Conservation (phyloP, 805 yeast species). For the Kluyveromyces lactis region DNA sequence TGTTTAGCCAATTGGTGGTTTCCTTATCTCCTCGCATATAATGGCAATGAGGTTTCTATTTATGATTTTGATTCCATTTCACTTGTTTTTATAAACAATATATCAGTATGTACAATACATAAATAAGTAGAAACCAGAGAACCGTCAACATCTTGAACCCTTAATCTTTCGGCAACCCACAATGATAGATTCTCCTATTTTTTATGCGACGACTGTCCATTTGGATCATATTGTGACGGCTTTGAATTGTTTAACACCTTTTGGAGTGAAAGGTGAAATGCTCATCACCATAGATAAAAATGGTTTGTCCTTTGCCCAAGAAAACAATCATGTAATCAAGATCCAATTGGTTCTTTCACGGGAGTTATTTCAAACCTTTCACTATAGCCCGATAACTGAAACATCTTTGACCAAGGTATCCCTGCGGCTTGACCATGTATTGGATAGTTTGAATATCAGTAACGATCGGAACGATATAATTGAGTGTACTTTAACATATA, state of each 20-base stretch:
- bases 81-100: too few relatives aligned
- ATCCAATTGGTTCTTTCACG: constrained; percentile 29
- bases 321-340: constrained; percentile 34
- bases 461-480: constrained; percentile 28
- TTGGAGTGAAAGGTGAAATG: constrained; percentile 32
- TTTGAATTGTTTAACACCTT: constrained; percentile 34
- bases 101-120: too few relatives aligned
- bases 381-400: constrained; percentile 14
- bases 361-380: constrained; percentile 25
- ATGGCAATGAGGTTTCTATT: too few relatives aligned
- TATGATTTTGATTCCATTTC: too few relatives aligned
- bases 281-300: constrained; percentile 38
- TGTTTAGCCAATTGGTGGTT: too few relatives aligned
- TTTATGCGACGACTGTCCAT: constrained; percentile 40
- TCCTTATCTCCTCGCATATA: too few relatives aligned
- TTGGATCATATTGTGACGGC: constrained; percentile 40
- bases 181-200: constrained; percentile 9
- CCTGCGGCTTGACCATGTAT: constrained; percentile 38
- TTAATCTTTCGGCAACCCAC: too few relatives aligned
- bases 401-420: constrained; percentile 28
- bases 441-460: constrained; percentile 43
- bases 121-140: too few relatives aligned
- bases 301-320: constrained; percentile 45
- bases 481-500: constrained; percentile 43
- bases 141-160: too few relatives aligned